Conservation (phyloP, 305 asterid species). For the Ilex paraguariensis region DNA sequence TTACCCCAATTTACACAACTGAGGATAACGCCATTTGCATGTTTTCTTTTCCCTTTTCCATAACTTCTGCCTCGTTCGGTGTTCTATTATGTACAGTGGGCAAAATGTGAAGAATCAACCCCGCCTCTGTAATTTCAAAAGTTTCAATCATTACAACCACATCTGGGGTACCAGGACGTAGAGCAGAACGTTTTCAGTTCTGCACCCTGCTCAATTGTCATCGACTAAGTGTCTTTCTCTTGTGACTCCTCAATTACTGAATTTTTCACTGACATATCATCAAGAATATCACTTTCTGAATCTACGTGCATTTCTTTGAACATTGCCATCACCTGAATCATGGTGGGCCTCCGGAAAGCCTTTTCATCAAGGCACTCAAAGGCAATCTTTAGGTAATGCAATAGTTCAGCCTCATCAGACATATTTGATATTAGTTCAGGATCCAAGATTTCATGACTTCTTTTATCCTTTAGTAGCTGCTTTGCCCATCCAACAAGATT, state of each 20-base stretch:
- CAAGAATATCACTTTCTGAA: slow-evolving; percentile 78
- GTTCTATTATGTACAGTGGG: slow-evolving; percentile 33
- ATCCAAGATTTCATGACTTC: slow-evolving; percentile 66
- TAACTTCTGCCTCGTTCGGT: slow-evolving; percentile 3
- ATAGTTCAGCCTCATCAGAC: slow-evolving; percentile 59
- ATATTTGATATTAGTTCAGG: slow-evolving; percentile 44
- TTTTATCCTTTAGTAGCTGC: slow-evolving; percentile 52
- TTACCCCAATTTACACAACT: not conserved
- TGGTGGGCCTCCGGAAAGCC: slow-evolving; percentile 74
- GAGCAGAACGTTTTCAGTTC: not conserved
- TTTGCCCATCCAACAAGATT: slow-evolving; percentile 94
- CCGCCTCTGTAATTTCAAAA: not conserved
- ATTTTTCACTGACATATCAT: slow-evolving; percentile 62
- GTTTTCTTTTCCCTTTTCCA: slow-evolving; percentile 14
- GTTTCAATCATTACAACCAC: not conserved
- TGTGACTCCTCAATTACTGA: slow-evolving; percentile 69
- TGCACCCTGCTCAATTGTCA: not conserved
- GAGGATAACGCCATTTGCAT: not conserved
- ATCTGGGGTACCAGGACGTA: not conserved
- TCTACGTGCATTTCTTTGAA: slow-evolving; percentile 71
- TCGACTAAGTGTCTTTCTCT: slow-evolving; percentile 42
- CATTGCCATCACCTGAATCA: slow-evolving; percentile 95
- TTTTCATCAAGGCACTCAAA: slow-evolving; percentile 85
- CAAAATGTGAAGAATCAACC: slow-evolving; percentile 11
- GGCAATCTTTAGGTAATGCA: slow-evolving; percentile 67